These are phyloP conservation scores for Stylosanthes scabra DNA, from an alignment of 331 rosid species.

Conservation along the genomic window DNA sequence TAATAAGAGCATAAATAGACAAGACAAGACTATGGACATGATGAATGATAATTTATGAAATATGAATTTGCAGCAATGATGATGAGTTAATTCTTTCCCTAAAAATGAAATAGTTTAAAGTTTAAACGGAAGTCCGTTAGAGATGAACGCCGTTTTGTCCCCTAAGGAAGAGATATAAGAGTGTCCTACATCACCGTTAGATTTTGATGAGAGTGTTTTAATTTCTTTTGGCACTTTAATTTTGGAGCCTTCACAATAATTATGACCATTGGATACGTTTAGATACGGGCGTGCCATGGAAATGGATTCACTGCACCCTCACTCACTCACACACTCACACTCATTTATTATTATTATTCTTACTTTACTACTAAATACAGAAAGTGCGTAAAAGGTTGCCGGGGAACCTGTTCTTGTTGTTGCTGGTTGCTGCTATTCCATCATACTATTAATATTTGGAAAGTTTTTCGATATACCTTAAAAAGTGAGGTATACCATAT, in stretches of 20 bases:
- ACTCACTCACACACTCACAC: conserved; percentile 20
- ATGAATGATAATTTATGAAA: no score
- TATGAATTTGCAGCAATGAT: no score
- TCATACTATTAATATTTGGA: neutral
- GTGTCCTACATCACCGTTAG: conserved; percentile 2
- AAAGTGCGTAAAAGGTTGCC: conserved; percentile 43
- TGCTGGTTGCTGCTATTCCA: conserved; percentile 26
- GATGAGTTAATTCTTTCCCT: conserved; percentile 2
- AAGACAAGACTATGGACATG: no score
- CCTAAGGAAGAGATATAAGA: conserved; percentile 39
- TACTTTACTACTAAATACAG: neutral
- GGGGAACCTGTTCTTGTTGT: conserved; percentile 35
- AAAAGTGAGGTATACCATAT: no score
- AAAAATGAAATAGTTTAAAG: no score
- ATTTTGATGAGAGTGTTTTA: neutral
- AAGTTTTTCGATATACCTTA: no score
- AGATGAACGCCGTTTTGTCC: conserved; percentile 58
- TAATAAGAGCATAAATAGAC: no score
- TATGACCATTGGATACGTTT: conserved; percentile 45
- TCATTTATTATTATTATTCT: neutral
- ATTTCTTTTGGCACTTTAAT: conserved; percentile 2
- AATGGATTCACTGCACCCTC: conserved; percentile 21
- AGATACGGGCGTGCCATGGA: conserved; percentile 62
- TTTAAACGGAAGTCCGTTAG: conserved; percentile 32
- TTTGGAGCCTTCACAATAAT: conserved; percentile 33